These are phyloP conservation scores for Trametopsis cervina DNA, from an alignment of 768 basidiomycete species.

Conservation along the genomic window DNA sequence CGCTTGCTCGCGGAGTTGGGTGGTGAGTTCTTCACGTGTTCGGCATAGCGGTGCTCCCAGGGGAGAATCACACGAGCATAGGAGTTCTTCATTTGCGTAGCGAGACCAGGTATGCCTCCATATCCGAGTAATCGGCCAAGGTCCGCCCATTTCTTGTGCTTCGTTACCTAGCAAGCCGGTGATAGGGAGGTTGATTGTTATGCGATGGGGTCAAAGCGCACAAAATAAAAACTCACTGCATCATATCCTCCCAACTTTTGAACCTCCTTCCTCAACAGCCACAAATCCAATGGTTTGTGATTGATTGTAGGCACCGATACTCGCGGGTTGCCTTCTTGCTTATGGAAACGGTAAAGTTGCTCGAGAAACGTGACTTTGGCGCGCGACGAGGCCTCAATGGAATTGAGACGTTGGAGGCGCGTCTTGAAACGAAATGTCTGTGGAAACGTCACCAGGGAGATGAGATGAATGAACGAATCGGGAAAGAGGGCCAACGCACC, in stretches of 20 bases:
- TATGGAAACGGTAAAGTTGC: conserved; percentile 93
- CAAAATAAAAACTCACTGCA: conserved; percentile 41
- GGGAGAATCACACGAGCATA: conserved; percentile 90
- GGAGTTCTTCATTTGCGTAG: conserved; percentile 83
- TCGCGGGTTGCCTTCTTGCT: conserved; percentile 87
- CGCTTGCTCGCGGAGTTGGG: conserved; percentile 36
- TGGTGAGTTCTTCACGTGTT: conserved; percentile 64
- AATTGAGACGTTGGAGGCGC: conserved; percentile 88
- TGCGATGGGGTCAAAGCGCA: neutral
- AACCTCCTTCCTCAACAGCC: conserved; percentile 90
- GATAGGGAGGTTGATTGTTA: conserved; percentile 11
- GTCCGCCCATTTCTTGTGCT: conserved; percentile 82
- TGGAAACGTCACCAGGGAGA: conserved; percentile 11
- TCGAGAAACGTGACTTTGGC: conserved; percentile 97
- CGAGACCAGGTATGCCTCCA: conserved; percentile 73
- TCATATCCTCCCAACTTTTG: conserved; percentile 85
- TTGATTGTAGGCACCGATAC: conserved; percentile 93
- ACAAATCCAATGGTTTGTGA: conserved; percentile 88
- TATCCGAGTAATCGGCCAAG: conserved; percentile 80
- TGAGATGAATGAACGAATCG: conserved; percentile 19
- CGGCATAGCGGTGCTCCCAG: conserved; percentile 81
- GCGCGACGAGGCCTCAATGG: conserved; percentile 93
- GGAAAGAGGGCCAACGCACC: conserved; percentile 42
- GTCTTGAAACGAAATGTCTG: conserved; percentile 95
- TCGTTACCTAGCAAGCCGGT: conserved; percentile 53